A percentile compares a stretch with the other conserved stretches of the same genome.
Evolutionary conservation across 495 filamentous ascomycete genomes (phyloP).

Genomic region (Aspergillus sclerotiicarbonarius): DNA sequence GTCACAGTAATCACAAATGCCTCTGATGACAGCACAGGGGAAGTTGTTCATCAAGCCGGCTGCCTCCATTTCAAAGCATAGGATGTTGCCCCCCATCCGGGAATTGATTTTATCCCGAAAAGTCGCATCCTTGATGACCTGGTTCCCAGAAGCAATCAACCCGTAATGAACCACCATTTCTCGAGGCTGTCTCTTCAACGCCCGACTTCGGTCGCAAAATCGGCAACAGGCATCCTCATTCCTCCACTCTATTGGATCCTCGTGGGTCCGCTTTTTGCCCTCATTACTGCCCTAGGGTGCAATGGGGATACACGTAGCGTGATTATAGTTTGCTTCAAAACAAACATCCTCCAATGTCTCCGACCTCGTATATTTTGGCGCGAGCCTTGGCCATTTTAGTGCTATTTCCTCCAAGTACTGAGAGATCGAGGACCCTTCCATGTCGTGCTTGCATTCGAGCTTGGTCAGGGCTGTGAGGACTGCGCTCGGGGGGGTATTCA

Average conservation of each 20-base stretch:
- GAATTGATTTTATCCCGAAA: constrained; percentile 20
- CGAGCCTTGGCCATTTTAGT: constrained; percentile 23
- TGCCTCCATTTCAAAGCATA: constrained; percentile 10
- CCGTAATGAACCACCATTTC: constrained; percentile 27
- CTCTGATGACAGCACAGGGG: no score
- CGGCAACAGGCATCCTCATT: neutral
- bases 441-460: constrained; percentile 15
- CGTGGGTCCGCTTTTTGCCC: neutral
- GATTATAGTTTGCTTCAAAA: constrained; percentile 1
- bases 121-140: constrained; percentile 28
- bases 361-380: constrained; percentile 14
- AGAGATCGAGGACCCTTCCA: constrained; percentile 17
- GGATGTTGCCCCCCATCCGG: neutral
- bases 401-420: constrained; percentile 22
- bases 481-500: constrained; percentile 26
- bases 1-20: no score
- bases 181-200: neutral
- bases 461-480: constrained; percentile 21
- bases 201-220: neutral
- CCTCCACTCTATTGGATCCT: neutral
- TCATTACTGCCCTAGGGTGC: no score
- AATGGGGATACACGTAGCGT: no score
- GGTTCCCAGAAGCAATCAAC: constrained; percentile 31
- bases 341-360: constrained; percentile 16
- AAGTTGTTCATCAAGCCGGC: no score